Base-by-base conservation (phyloP, 495 filamentous ascomycete genomes). In the Chaetomium cochliodes region DNA sequence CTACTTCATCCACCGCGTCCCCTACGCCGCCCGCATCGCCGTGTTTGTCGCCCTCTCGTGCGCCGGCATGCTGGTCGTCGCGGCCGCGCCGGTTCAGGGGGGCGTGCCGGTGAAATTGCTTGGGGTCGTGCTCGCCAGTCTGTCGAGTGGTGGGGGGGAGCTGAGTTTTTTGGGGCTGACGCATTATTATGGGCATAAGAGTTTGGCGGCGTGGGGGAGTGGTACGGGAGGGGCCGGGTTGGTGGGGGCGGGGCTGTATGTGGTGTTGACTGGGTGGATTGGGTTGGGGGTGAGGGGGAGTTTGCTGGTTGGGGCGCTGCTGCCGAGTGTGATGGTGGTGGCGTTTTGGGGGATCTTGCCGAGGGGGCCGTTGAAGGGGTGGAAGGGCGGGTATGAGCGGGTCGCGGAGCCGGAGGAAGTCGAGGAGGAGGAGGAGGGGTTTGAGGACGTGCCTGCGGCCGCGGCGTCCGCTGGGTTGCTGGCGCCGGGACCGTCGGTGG, bases 221-320 rank as follows among this genome's bases (percentile, higher is more conserved):
- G 94, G 94, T 0, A 98, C 94, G 0, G 94, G 94, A 4, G 94
- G 87, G 0, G 94, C 94, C 1, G 94, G 94, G 2, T 71, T 98
- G 67, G 77, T 93, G 7, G 94, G 94, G 1, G 90, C 93, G 9
- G 93, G 92, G 1, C 78, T 92, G 41, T 98, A 98, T 75, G 90
- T 92, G 33, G 63, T 96, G 25, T 83, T 92, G 30, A 97, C 92
- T 0, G 91, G 87, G n/a, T 87, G 86, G 64, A 63, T 96, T 13
- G 87, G 87, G 0, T 81, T 94, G 62, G 86, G 82, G 44, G 88
- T 93, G 26, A 85, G 81, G 69, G 79, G 76, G 20, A 93, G 88
- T 42, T 78, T 98, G 59, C 74, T 96, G 53, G 84, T 84, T 2
- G 92, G 89, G 47, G 90, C 93, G 0, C 86, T 86, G 63, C 77